Evolutionary conservation across 1,139 yeast genomes (phyloP).

Genomic region (Yamadazyma dendronema): DNA sequence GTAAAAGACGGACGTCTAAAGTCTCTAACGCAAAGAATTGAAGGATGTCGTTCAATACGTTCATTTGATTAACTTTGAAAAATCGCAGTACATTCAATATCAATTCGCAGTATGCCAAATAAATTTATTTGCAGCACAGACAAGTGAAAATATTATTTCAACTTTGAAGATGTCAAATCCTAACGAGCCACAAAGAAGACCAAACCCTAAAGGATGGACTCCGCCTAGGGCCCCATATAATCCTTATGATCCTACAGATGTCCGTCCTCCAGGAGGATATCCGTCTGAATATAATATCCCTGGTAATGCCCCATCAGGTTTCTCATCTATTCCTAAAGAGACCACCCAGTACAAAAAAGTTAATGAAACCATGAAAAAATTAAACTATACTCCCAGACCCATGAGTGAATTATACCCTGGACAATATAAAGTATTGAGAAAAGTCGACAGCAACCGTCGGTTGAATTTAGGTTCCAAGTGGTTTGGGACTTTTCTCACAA

Average conservation of each 20-base stretch:
- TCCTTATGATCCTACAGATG: constrained; percentile 78
- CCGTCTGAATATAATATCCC: constrained; percentile 75
- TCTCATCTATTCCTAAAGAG: constrained; percentile 63
- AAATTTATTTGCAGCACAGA: too few species aligned
- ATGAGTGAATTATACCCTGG: constrained; percentile 74
- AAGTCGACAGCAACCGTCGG: constrained; percentile 53
- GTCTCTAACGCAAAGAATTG: constrained; percentile 70
- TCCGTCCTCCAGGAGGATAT: constrained; percentile 78
- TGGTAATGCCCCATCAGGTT: constrained; percentile 50
- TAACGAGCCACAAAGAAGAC: constrained; percentile 62
- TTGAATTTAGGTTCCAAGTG: constrained; percentile 56
- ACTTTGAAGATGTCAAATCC: too few species aligned
- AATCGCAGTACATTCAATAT: neutral
- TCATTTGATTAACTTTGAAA: too few species aligned
- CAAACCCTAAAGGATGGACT: constrained; percentile 81
- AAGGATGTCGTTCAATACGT: constrained; percentile 21
- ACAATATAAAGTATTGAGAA: constrained; percentile 67
- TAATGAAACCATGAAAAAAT: constrained; percentile 67
- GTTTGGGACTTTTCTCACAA: constrained; percentile 49
- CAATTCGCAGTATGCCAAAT: too few species aligned
- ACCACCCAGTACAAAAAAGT: constrained; percentile 70
- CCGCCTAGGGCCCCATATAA: constrained; percentile 83
- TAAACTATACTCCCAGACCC: constrained; percentile 81
- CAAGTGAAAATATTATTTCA: too few species aligned
- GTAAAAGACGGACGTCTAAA: constrained; percentile 68